These are phyloP conservation scores for Eutypa lata DNA, from an alignment of 2,329 filamentous ascomycete species.

Conservation along the genomic window DNA sequence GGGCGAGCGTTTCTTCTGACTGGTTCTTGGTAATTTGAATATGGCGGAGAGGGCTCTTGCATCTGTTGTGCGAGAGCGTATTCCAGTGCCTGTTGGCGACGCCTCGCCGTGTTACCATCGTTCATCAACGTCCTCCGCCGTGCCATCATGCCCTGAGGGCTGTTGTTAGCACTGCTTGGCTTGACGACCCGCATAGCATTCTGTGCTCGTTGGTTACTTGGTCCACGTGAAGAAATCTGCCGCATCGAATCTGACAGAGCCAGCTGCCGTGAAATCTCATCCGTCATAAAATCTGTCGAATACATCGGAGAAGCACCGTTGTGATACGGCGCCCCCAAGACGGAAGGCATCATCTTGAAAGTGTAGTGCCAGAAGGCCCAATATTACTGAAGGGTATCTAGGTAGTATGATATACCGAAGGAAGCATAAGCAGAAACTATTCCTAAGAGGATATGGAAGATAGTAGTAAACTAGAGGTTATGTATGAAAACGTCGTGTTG, in stretches of 20 bases:
- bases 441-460: not conserved
- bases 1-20: slow-evolving; percentile 51
- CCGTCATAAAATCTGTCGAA: slow-evolving; percentile 41
- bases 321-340: slow-evolving; percentile 29
- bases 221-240: slow-evolving; percentile 46
- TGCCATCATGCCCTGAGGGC: slow-evolving; percentile 53
- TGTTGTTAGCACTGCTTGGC: slow-evolving; percentile 66
- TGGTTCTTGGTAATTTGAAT: slow-evolving; percentile 27
- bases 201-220: slow-evolving; percentile 47
- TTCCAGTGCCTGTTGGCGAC: slow-evolving; percentile 46
- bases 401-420: slow-evolving; percentile 1
- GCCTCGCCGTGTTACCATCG: slow-evolving; percentile 42
- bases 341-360: slow-evolving; percentile 33
- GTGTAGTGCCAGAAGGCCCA: not conserved
- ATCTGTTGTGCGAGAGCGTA: slow-evolving; percentile 39
- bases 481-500: slow-evolving; percentile 6
- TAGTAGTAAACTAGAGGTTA: too few relatives aligned
- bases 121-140: slow-evolving; percentile 57
- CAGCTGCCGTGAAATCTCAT: slow-evolving; percentile 52
- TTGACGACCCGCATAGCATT: slow-evolving; percentile 60
- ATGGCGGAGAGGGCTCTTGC: slow-evolving; percentile 22
- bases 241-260: slow-evolving; percentile 43
- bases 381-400: slow-evolving; percentile 3
- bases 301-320: slow-evolving; percentile 30
- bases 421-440: slow-evolving; percentile 1